Percentiles rank a stretch among this genome's conserved stretches.
Conservation (phyloP, 2,329 filamentous ascomycete species). For the Colletotrichum endophyticum region DNA sequence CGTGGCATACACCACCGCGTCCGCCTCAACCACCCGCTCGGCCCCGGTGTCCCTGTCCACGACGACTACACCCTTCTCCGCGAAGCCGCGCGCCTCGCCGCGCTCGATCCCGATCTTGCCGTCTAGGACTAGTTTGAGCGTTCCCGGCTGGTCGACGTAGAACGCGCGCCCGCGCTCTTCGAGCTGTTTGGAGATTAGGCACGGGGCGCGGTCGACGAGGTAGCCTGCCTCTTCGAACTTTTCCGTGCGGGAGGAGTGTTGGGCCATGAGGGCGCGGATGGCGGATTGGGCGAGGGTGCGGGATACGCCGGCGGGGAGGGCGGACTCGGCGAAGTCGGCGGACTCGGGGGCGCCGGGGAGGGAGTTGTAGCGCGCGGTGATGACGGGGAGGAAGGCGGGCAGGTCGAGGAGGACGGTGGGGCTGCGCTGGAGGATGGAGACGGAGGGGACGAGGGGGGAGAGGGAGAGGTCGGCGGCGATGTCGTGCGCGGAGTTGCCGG, state of each 20-base stretch:
- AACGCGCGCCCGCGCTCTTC: neutral
- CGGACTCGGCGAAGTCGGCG: slow-evolving; percentile 50
- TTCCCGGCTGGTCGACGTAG: slow-evolving; percentile 43
- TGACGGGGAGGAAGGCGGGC: slow-evolving; percentile 39
- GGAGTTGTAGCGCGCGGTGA: slow-evolving; percentile 38
- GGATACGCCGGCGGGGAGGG: slow-evolving; percentile 49
- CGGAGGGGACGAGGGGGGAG: slow-evolving; percentile 43
- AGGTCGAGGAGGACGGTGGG: slow-evolving; percentile 54
- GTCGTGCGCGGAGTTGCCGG: slow-evolving; percentile 54
- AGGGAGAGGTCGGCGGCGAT: slow-evolving; percentile 54
- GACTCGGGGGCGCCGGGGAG: slow-evolving; percentile 49
- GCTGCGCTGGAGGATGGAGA: slow-evolving; percentile 58
- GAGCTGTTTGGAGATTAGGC: neutral
- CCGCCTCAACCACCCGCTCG: slow-evolving; percentile 33
- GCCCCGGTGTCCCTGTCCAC: slow-evolving; percentile 28
- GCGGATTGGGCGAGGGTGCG: slow-evolving; percentile 46
- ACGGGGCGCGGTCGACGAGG: neutral
- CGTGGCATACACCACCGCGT: slow-evolving; percentile 47
- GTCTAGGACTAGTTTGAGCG: slow-evolving; percentile 37
- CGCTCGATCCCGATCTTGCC: slow-evolving; percentile 42
- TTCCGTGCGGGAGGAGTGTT: slow-evolving; percentile 43
- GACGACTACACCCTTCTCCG: slow-evolving; percentile 25
- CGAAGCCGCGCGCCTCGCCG: slow-evolving; percentile 32
- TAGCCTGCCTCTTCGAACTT: slow-evolving; percentile 53
- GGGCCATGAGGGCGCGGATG: slow-evolving; percentile 40